These are phyloP conservation scores for Lojkania enalia DNA, from an alignment of 2,329 filamentous ascomycete species.

Conservation along the genomic window DNA sequence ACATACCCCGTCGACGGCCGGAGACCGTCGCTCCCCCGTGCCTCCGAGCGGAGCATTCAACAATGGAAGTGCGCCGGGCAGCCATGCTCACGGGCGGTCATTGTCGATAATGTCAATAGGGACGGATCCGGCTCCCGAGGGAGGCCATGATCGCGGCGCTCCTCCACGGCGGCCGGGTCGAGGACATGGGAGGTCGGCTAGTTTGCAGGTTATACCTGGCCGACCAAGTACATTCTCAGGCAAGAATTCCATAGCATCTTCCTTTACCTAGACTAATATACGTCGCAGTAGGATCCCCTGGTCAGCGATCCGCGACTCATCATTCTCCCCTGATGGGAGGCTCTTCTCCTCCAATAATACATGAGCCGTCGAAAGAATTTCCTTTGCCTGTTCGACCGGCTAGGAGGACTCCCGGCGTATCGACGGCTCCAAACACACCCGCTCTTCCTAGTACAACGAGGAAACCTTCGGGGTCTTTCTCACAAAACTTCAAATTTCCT, in stretches of 20 bases:
- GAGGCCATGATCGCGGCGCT: conserved; percentile 29
- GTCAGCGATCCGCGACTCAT: conserved; percentile 39
- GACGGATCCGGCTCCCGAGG: conserved; percentile 45
- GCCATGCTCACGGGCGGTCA: conserved; percentile 48
- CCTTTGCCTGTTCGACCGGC: conserved; percentile 34
- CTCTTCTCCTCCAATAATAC: conserved; percentile 40
- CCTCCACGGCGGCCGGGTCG: conserved; percentile 54
- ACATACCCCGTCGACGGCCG: conserved; percentile 43
- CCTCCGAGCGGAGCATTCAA: conserved; percentile 25
- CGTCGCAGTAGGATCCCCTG: conserved; percentile 32
- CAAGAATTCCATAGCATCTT: conserved; percentile 18
- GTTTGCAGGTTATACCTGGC: conserved; percentile 71
- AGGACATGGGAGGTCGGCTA: conserved; percentile 77
- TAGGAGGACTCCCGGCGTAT: conserved; percentile 32
- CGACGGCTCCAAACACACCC: conserved; percentile 48
- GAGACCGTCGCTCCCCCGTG: conserved; percentile 30
- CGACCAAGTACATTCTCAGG: conserved; percentile 39
- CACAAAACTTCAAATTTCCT: conserved; percentile 62
- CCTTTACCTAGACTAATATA: conserved; percentile 21
- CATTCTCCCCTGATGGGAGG: conserved; percentile 49
- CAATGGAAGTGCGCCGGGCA: conserved; percentile 26
- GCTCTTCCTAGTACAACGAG: conserved; percentile 41
- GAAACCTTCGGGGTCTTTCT: conserved; percentile 48
- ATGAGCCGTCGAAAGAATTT: conserved; percentile 31
- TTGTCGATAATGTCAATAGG: conserved; percentile 56